phyloP scores from a whole-genome alignment of 2,329 filamentous ascomycete genomes.

The Cladobotryum protrusum region DNA sequence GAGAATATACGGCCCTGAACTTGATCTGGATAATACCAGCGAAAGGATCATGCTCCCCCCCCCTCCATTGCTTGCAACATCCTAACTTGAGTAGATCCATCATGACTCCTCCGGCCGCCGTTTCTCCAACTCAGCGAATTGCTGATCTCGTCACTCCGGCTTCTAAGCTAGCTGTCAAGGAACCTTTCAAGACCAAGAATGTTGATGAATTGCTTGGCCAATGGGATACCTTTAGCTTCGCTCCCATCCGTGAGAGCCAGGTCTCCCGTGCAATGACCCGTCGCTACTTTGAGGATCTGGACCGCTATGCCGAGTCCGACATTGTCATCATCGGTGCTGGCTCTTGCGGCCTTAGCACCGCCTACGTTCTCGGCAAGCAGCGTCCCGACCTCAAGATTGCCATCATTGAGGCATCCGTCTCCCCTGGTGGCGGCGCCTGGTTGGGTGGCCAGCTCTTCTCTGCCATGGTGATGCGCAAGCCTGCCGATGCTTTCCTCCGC shows the following conservation, averaged over 20 bases:
- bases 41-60: conserved; percentile 91
- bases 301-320: conserved; percentile 85
- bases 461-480: conserved; percentile 93
- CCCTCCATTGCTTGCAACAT: conserved; percentile 22
- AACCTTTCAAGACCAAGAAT: conserved; percentile 35
- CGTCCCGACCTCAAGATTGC: conserved; percentile 89
- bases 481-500: conserved; percentile 75
- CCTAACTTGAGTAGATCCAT: conserved; percentile 33
- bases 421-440: conserved; percentile 86
- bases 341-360: conserved; percentile 77
- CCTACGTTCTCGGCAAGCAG: conserved; percentile 75
- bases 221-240: conserved; percentile 78
- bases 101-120: conserved; percentile 76
- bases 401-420: conserved; percentile 81
- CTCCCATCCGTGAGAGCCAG: conserved; percentile 83
- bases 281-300: conserved; percentile 86
- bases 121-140: conserved; percentile 49
- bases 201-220: conserved; percentile 63
- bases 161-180: conserved; percentile 35
- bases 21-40: conserved; percentile 99
- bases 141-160: conserved; percentile 31
- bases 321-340: conserved; percentile 90
- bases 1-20: conserved; percentile 90
- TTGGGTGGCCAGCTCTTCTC: conserved; percentile 91
- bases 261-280: conserved; percentile 90